These are phyloP conservation scores for Penicillium atrosanguineum DNA, from an alignment of 495 filamentous ascomycete species.

Conservation along the genomic window DNA sequence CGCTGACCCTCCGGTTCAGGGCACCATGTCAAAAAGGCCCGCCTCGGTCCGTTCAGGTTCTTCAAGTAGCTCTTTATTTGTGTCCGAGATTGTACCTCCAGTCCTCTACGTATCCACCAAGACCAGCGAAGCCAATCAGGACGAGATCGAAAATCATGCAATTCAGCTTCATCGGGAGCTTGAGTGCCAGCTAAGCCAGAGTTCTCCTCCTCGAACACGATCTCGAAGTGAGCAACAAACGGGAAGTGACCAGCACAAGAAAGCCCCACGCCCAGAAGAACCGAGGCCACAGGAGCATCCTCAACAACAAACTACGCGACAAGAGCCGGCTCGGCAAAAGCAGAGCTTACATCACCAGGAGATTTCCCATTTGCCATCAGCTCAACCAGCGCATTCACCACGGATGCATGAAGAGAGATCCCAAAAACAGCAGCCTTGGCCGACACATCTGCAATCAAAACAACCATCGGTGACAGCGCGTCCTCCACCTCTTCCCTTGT, in stretches of 20 bases:
- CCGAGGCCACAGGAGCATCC: background rate
- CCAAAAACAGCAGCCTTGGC: too few relatives aligned
- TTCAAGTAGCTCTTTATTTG: constrained; percentile 1
- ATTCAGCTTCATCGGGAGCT: background rate
- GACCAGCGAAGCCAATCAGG: background rate
- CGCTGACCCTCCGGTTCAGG: background rate
- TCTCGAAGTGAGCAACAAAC: too few relatives aligned
- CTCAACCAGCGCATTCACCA: background rate
- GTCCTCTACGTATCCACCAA: too few relatives aligned
- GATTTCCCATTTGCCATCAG: background rate
- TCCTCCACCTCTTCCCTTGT: background rate
- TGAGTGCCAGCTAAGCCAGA: background rate
- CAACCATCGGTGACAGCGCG: background rate
- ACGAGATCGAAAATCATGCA: background rate
- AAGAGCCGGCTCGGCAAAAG: background rate
- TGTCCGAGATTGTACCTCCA: background rate
- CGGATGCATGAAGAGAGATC: too few relatives aligned
- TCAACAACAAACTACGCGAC: background rate
- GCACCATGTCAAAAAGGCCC: background rate
- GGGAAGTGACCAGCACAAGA: background rate
- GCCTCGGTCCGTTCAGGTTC: background rate
- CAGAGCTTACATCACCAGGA: background rate
- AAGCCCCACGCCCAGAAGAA: background rate
- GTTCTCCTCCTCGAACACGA: background rate
- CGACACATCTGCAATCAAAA: background rate